Conservation (phyloP, 2,329 filamentous ascomycete species). For the Colletotrichum phormii region DNA sequence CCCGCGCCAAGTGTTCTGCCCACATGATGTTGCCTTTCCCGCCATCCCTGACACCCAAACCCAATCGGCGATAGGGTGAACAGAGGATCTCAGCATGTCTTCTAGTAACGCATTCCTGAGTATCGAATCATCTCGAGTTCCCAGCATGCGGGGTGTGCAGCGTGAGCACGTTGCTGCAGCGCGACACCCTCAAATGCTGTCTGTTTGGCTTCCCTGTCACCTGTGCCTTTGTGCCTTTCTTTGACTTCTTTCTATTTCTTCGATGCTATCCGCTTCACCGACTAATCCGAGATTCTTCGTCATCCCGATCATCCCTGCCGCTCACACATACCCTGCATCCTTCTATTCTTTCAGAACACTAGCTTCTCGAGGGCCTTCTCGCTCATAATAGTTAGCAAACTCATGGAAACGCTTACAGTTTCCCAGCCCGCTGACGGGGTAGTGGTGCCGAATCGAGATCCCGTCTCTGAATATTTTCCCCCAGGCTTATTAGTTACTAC, state of each 20-base stretch:
- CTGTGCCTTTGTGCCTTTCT: neutral
- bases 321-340: neutral
- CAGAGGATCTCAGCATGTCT: constrained; percentile 9
- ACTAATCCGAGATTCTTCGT: neutral
- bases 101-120: constrained; percentile 9
- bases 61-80: constrained; percentile 27
- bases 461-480: neutral
- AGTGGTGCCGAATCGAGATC: constrained; percentile 16
- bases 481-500: neutral
- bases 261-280: neutral
- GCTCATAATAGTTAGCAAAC: neutral
- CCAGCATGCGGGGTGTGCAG: neutral
- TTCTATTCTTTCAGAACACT: constrained; percentile 1
- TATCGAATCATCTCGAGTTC: constrained; percentile 13
- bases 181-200: constrained; percentile 2
- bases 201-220: neutral
- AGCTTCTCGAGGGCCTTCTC: neutral
- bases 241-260: neutral
- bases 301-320: constrained; percentile 14
- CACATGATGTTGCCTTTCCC: constrained; percentile 34
- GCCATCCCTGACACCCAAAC: constrained; percentile 24
- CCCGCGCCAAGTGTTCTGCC: constrained; percentile 34
- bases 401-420: neutral
- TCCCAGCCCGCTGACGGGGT: neutral
- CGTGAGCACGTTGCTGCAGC: neutral